Conservation (phyloP, 2,329 filamentous ascomycete species). For the Stylonectria norvegica region DNA sequence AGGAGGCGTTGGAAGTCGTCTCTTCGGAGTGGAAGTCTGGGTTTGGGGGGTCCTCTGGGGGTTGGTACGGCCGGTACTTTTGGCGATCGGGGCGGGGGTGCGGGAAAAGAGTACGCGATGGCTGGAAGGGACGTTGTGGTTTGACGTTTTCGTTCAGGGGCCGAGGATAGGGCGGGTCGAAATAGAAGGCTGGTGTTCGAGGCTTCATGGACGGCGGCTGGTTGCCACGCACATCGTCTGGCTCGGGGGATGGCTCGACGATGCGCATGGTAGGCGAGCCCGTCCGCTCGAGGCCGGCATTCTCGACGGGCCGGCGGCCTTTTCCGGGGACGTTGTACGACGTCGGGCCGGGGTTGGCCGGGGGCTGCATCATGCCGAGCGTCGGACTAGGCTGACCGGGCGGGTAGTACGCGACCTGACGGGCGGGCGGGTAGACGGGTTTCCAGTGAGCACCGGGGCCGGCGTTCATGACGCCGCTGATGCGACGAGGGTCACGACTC, state of each 20-base stretch:
- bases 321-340: conserved; percentile 6
- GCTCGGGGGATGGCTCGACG: conserved; percentile 34
- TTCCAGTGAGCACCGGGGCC: conserved; percentile 12
- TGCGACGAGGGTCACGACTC: conserved; percentile 19
- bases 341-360: conserved; percentile 4
- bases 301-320: conserved; percentile 9
- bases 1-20: conserved; percentile 8
- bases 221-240: too few species aligned
- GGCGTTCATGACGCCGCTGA: conserved; percentile 15
- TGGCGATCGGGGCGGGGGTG: conserved; percentile 14
- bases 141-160: conserved; percentile 16
- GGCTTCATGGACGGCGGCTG: conserved; percentile 1
- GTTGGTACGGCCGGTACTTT: conserved; percentile 11
- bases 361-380: conserved; percentile 32
- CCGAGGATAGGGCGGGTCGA: conserved; percentile 22
- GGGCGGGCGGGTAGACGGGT: conserved; percentile 32
- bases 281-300: conserved; percentile 22
- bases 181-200: conserved; percentile 20
- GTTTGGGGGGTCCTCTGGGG: conserved; percentile 8
- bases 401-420: conserved; percentile 32
- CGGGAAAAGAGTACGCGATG: conserved; percentile 9
- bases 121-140: conserved; percentile 9
- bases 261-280: conserved; percentile 37
- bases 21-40: conserved; percentile 7
- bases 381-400: conserved; percentile 43